These are phyloP conservation scores for Solanum lycopersicoides DNA, from an alignment of 257 asterid genomes.

Conservation along the genomic window DNA sequence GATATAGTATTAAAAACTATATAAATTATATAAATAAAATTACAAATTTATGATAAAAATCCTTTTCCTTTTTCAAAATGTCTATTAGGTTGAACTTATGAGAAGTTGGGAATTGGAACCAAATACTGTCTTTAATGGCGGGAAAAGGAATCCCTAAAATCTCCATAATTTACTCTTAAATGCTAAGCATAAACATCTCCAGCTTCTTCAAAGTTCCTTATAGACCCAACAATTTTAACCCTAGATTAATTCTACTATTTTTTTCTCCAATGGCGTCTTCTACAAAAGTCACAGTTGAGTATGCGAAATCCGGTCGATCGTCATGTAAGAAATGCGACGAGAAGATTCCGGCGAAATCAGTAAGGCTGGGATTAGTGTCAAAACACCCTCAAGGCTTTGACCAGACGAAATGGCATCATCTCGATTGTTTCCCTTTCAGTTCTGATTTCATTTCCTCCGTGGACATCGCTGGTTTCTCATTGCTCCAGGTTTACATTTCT, in stretches of 20 bases:
- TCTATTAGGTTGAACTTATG: not conserved
- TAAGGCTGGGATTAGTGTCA: conserved; percentile 62
- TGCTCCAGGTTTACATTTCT: conserved; percentile 43
- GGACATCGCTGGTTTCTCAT: conserved; percentile 59
- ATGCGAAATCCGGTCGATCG: conserved; percentile 85
- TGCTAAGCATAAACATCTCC: not conserved
- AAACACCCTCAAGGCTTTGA: conserved; percentile 80
- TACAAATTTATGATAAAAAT: not conserved
- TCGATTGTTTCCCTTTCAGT: conserved; percentile 47
- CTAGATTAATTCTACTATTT: not conserved
- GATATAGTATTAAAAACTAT: no score
- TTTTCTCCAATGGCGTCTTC: conserved; percentile 27
- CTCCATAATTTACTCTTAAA: not conserved
- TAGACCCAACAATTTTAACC: not conserved
- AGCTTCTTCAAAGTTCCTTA: not conserved
- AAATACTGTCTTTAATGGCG: not conserved
- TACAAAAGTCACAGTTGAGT: conserved; percentile 50
- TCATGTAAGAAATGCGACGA: conserved; percentile 80
- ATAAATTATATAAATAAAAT: no score
- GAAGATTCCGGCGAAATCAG: conserved; percentile 43
- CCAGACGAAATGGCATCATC: conserved; percentile 89
- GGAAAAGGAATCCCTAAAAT: conserved; percentile 1
- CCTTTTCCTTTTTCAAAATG: not conserved
- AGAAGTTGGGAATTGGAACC: not conserved
- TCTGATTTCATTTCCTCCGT: conserved; percentile 29